Evolutionary conservation across 1,284 basidiomycete genomes (phyloP), one percentile per base, ranked within the genome.

Genomic region (Cronartium ribicola): DNA sequence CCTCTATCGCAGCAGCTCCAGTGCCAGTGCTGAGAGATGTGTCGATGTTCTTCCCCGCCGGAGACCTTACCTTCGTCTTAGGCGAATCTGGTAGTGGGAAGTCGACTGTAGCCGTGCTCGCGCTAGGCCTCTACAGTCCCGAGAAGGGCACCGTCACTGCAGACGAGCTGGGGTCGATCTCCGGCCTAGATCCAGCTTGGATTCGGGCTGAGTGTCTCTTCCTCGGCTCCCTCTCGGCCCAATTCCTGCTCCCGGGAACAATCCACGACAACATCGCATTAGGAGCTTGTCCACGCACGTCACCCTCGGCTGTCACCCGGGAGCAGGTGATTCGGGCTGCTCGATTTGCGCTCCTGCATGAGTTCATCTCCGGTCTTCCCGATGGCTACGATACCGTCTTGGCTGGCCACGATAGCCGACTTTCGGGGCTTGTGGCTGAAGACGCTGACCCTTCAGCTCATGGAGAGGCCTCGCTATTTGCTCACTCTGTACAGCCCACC

Each of bases 31-130:
- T 94, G 36, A 79, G 83, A 40, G 83, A 88, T 79, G 86, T 91
- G 68, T 86, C 84, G 39, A 84, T 92, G 76, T 91, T 84, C 84
- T 86, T 98, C 63, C 90, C 93, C 0, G 86, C 91, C 0, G 84
- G 86, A 48, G 94, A 98, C 81, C 91, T 86, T 22, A 96, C 94
- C 0, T 97, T 93, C 82, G 89, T 98, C 78, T 91, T 97, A 69
- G 95, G 94, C 64, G 87, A 89, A 1, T 92, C 90, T 1, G 94
- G 94, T 2, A 90, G 89, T 0, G 94, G 94, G 51, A 98, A 98
- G 83, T 90, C 89, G n/a, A 97, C 93, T 0, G 85, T 97, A 75
- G 91, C 90, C 0, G 87, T 89, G 74, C 85, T 96, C 1, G 85
- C 98, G 0, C 84, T 94, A 29, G 85, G 90, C 8, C 84, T 95